These are phyloP conservation scores for Agastache rugosa DNA, from an alignment of 257 asterid genomes.

Conservation along the genomic window DNA sequence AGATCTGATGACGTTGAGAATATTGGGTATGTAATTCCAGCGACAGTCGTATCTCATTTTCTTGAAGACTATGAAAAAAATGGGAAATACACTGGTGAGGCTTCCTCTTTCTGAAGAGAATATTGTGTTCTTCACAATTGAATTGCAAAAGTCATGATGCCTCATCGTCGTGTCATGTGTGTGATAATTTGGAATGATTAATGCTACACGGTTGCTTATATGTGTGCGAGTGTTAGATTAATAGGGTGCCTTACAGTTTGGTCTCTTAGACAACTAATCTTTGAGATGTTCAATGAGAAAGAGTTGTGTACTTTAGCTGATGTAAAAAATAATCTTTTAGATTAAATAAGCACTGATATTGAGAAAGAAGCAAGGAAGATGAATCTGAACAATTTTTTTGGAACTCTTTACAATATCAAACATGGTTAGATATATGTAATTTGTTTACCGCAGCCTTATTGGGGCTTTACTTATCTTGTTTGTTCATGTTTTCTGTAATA, in stretches of 20 bases:
- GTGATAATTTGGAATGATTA: neutral
- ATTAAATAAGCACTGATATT: neutral
- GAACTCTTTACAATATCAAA: no score
- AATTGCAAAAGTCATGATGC: neutral
- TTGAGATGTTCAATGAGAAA: neutral
- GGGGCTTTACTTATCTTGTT: no score
- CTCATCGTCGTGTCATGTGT: neutral
- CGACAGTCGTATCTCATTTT: constrained; percentile 92
- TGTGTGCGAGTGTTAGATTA: neutral
- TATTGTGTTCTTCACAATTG: constrained; percentile 22
- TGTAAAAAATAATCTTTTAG: no score
- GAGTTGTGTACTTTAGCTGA: neutral
- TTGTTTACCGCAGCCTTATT: no score
- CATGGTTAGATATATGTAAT: no score
- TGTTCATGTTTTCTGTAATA: no score
- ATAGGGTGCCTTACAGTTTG: neutral
- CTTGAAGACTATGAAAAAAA: constrained; percentile 88
- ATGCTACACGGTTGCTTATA: neutral
- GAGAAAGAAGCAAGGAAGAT: no score
- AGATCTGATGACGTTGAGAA: constrained; percentile 96
- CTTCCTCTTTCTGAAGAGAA: constrained; percentile 32
- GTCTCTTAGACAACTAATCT: neutral
- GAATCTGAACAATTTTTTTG: no score
- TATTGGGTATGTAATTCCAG: constrained; percentile 96
- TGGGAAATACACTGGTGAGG: constrained; percentile 86